Evolutionary conservation across 768 basidiomycete genomes (phyloP).

Genomic region (Rhodotorula toruloides): DNA sequence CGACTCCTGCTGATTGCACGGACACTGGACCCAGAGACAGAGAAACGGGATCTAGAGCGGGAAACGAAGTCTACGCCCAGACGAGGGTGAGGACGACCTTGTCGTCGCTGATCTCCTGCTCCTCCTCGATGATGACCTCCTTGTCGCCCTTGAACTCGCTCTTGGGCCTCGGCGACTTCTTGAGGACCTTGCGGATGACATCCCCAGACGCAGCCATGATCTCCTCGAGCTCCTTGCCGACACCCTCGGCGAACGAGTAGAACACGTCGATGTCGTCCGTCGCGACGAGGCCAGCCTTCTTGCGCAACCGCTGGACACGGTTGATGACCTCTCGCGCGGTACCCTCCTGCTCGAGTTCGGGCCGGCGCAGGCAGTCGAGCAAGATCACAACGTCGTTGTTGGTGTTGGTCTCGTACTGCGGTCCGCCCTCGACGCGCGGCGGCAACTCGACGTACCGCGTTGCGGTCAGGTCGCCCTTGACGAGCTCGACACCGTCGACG

Average conservation of each 20-base stretch:
- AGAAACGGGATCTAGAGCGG: neutral
- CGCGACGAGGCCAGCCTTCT: constrained; percentile 89
- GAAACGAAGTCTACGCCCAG: constrained; percentile 17
- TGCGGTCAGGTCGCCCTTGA: constrained; percentile 83
- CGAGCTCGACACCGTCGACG: constrained; percentile 83
- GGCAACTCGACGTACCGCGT: constrained; percentile 84
- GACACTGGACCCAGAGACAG: neutral
- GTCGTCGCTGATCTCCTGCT: constrained; percentile 37
- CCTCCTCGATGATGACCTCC: constrained; percentile 34
- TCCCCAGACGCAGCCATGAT: constrained; percentile 52
- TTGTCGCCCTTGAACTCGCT: constrained; percentile 12
- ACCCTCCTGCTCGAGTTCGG: constrained; percentile 81
- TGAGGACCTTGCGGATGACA: constrained; percentile 38
- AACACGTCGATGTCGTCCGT: constrained; percentile 89
- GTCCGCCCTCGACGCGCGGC: constrained; percentile 54
- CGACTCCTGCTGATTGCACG: too few species aligned
- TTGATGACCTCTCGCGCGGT: constrained; percentile 83
- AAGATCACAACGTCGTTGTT: constrained; percentile 93
- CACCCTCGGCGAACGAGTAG: constrained; percentile 71
- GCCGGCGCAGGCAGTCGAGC: constrained; percentile 79
- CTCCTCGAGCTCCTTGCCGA: constrained; percentile 62
- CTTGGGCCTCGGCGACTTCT: constrained; percentile 35
- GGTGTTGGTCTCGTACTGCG: constrained; percentile 65
- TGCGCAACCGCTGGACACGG: constrained; percentile 87
- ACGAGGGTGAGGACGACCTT: constrained; percentile 38